Conservation (phyloP, 2,329 filamentous ascomycete genomes). For the Xylariaceae sp. region DNA sequence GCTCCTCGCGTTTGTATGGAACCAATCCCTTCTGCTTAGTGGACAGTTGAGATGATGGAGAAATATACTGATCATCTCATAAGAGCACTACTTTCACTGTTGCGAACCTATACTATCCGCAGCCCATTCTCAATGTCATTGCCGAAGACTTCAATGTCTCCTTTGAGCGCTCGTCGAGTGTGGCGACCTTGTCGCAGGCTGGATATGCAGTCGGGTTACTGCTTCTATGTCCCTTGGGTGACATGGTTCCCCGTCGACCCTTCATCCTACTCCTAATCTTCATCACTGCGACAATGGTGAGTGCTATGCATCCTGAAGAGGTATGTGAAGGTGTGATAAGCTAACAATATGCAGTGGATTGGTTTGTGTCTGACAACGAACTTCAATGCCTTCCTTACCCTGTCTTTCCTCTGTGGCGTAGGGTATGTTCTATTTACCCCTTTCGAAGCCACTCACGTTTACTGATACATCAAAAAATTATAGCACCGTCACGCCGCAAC, state of each 20-base stretch:
- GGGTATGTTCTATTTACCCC: slow-evolving; percentile 24
- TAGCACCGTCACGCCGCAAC: slow-evolving; percentile 38
- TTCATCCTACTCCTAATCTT: slow-evolving; percentile 58
- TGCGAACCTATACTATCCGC: slow-evolving; percentile 65
- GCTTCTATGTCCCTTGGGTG: slow-evolving; percentile 62
- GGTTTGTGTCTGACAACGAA: slow-evolving; percentile 57
- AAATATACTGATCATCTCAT: slow-evolving; percentile 1
- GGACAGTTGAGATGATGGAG: neutral
- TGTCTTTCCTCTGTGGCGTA: slow-evolving; percentile 56
- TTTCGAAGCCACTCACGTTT: neutral
- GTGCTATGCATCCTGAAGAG: slow-evolving; percentile 20
- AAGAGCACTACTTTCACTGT: slow-evolving; percentile 54
- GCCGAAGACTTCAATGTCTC: slow-evolving; percentile 57
- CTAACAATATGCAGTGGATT: slow-evolving; percentile 41
- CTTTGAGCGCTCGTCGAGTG: slow-evolving; percentile 52
- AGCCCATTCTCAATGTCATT: slow-evolving; percentile 62
- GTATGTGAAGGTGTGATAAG: neutral
- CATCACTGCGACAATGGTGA: slow-evolving; percentile 56
- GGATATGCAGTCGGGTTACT: slow-evolving; percentile 63
- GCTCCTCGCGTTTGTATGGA: slow-evolving; percentile 58
- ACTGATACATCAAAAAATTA: neutral
- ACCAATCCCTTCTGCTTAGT: neutral
- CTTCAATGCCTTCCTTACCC: slow-evolving; percentile 53
- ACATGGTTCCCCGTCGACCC: slow-evolving; percentile 52
- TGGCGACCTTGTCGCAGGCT: slow-evolving; percentile 63